Conservation (phyloP, 2,329 filamentous ascomycete species). For the Aspergillus unguis region DNA sequence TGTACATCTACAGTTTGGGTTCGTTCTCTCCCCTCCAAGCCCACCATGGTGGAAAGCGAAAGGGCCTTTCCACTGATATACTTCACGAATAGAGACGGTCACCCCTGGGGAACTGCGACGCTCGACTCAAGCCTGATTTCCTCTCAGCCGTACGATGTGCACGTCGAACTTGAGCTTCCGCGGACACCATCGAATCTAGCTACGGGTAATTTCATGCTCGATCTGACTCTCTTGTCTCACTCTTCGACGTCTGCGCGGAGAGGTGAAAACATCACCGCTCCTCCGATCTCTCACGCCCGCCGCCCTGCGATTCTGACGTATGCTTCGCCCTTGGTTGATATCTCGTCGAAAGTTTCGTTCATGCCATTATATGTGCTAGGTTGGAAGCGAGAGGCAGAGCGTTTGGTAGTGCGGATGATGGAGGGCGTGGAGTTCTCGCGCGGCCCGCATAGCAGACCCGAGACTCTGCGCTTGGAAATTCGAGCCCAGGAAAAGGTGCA, state of each 20-base stretch:
- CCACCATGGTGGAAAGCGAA: not conserved
- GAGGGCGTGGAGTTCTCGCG: slow-evolving; percentile 66
- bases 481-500: slow-evolving; percentile 68
- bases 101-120: slow-evolving; percentile 53
- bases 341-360: slow-evolving; percentile 58
- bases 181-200: slow-evolving; percentile 71
- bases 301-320: slow-evolving; percentile 80
- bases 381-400: slow-evolving; percentile 61
- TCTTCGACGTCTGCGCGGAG: slow-evolving; percentile 33
- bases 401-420: slow-evolving; percentile 66
- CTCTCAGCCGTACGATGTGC: slow-evolving; percentile 80
- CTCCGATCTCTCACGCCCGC: slow-evolving; percentile 60
- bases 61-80: not conserved
- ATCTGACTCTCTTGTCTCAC: slow-evolving; percentile 64
- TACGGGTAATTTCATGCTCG: slow-evolving; percentile 92
- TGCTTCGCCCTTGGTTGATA: slow-evolving; percentile 64
- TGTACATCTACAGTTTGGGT: slow-evolving; percentile 66
- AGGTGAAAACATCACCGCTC: slow-evolving; percentile 28
- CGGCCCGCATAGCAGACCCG: slow-evolving; percentile 53
- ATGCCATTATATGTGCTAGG: slow-evolving; percentile 69
- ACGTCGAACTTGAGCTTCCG: slow-evolving; percentile 71
- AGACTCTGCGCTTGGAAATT: slow-evolving; percentile 61
- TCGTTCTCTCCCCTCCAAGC: slow-evolving; percentile 23
- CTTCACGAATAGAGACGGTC: slow-evolving; percentile 33
- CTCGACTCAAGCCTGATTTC: slow-evolving; percentile 58